Conservation (phyloP, 768 basidiomycete species). For the Termitomyces sp. region DNA sequence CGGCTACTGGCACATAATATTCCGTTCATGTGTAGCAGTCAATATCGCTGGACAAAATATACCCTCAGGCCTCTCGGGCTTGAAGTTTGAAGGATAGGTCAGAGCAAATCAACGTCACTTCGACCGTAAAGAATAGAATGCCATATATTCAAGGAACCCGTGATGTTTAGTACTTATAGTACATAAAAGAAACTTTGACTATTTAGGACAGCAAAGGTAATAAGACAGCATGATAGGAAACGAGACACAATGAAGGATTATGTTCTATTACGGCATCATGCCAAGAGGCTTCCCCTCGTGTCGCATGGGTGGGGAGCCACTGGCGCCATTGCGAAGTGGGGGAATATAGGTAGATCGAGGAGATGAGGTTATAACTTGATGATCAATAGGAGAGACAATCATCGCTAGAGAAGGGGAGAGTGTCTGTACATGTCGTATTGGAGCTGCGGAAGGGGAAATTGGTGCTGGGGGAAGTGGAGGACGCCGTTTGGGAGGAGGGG, state of each 20-base stretch:
- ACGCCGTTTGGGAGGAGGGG: constrained; percentile 35
- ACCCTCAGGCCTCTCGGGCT: no score
- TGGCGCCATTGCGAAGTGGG: constrained; percentile 23
- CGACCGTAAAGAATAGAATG: not conserved
- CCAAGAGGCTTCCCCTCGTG: constrained; percentile 21
- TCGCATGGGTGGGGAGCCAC: constrained; percentile 24
- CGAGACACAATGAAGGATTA: not conserved
- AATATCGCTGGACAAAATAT: not conserved
- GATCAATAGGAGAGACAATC: constrained; percentile 56
- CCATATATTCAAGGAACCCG: constrained; percentile 1
- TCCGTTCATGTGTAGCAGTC: not conserved
- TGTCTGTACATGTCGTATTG: constrained; percentile 38
- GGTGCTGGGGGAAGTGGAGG: constrained; percentile 27
- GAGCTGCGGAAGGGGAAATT: constrained; percentile 23
- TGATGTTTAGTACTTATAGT: not conserved
- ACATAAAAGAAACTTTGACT: not conserved
- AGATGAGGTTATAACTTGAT: constrained; percentile 37
- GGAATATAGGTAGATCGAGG: constrained; percentile 31
- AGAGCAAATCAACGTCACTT: not conserved
- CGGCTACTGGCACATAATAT: not conserved
- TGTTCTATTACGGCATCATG: constrained; percentile 16
- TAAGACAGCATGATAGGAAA: constrained; percentile 6
- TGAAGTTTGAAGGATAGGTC: not conserved
- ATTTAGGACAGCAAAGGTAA: not conserved
- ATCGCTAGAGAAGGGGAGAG: constrained; percentile 63